Conservation (phyloP, 129 eudicot genomes). For the Oenanthe sinensis region DNA sequence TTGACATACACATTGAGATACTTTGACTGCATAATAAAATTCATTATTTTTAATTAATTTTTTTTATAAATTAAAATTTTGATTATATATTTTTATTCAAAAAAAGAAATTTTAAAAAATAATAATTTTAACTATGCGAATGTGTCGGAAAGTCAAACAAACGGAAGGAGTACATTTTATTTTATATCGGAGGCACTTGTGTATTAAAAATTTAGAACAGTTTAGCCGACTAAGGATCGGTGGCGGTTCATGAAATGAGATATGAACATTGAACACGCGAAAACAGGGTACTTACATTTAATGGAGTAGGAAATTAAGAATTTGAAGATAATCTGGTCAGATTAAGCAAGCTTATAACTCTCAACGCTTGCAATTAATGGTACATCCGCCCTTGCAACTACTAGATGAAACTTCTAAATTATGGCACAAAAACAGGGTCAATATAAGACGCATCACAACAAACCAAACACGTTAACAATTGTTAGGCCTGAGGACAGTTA, state of each 20-base stretch:
- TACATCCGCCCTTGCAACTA: not conserved
- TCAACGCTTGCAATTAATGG: conserved; percentile 4
- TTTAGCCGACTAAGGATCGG: too few relatives aligned
- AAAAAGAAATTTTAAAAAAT: too few relatives aligned
- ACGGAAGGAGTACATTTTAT: too few relatives aligned
- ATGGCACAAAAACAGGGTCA: not conserved
- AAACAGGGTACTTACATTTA: not conserved
- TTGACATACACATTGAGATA: too few relatives aligned
- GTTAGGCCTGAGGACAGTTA: not conserved
- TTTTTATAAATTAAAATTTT: too few relatives aligned
- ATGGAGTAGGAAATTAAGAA: not conserved
- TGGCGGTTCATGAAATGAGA: not conserved
- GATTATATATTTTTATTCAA: too few relatives aligned
- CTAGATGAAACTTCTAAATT: not conserved
- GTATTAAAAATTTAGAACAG: too few relatives aligned
- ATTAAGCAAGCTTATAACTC: not conserved
- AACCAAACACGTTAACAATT: not conserved
- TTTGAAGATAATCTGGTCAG: not conserved
- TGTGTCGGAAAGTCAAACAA: too few relatives aligned
- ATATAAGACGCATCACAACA: not conserved
- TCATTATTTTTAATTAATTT: too few relatives aligned
- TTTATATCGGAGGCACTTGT: too few relatives aligned
- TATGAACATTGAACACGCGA: not conserved
- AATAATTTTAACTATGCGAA: too few relatives aligned
- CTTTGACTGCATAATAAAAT: too few relatives aligned